Evolutionary conservation across 305 asterid genomes (phyloP), one percentile per base, ranked within the genome.

Genomic region (Fraxinus sp.): DNA sequence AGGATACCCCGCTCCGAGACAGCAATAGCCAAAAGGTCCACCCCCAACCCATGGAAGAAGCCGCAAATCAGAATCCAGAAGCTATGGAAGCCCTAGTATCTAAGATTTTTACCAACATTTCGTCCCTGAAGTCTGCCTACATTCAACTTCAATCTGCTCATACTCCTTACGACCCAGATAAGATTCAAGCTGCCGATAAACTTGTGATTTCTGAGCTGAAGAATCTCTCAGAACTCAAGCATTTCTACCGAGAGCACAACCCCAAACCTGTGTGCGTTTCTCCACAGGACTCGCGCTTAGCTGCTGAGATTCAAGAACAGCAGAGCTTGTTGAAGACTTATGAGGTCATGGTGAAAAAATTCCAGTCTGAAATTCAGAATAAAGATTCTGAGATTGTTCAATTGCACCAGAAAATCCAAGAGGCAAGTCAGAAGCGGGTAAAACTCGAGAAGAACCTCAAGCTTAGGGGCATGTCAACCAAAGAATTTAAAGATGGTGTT

Each of bases 1-100:
- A 87, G 88, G 98, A 95, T 84, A 93, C 90, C 87, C 98, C 93
- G 90, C 93, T 90, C 86, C 99, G 98, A 84, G 99, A 96, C 83
- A 93, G 89, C 93, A 91, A 93, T 91, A 92, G 90, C 93, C 98
- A 95, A 81, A 96, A 95, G 93, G 98, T 96, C 88, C 98, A 96
- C 83, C 99, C 99, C 79, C 98, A 96, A 84, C 99, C 99, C 62
- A 96, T 96, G 99, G 99, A 92, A 86, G 98, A 96, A 84, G 91
- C 97, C 73, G 83, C 87, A 41, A 92, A 90, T 85, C 98, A 95
- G 84, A 92, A 87, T 80, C 98, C 98, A 10, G 98, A 96, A 88
- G 97, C 99, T 78, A 88, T 96, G 87, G 98, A 95, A 87, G 92
- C 93, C 75, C 83, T 96, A 14, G 92, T 96, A 18, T 90, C 98